These are phyloP conservation scores for Alternaria sp. DNA, from an alignment of 2,329 filamentous ascomycete species.

Conservation along the genomic window DNA sequence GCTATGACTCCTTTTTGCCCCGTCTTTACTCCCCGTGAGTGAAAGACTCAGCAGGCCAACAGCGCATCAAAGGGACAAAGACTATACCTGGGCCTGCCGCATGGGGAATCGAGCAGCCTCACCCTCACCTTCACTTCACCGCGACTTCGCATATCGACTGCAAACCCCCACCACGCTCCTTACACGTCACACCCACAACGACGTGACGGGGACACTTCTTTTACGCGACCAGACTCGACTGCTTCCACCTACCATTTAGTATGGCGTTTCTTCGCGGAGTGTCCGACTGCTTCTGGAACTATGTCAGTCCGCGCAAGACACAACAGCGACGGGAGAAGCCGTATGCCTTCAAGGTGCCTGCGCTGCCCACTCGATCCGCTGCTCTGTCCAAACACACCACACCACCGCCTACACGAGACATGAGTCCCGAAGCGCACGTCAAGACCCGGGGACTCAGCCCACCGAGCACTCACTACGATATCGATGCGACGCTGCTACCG, in stretches of 20 bases:
- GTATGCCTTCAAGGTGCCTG: slow-evolving; percentile 49
- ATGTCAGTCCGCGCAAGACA: slow-evolving; percentile 52
- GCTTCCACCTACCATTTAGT: background rate
- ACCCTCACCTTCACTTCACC: slow-evolving; percentile 29
- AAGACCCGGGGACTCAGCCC: slow-evolving; percentile 31
- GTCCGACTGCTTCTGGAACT: slow-evolving; percentile 50
- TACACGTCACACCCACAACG: background rate
- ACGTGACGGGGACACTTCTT: background rate
- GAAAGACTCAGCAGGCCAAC: slow-evolving; percentile 4
- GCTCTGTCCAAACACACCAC: background rate
- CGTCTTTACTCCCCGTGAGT: slow-evolving; percentile 17
- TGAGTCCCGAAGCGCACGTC: slow-evolving; percentile 43
- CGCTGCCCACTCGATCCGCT: slow-evolving; percentile 20
- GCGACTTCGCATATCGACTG: slow-evolving; percentile 4
- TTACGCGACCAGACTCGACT: background rate
- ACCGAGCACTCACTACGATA: slow-evolving; percentile 26
- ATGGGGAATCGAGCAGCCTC: slow-evolving; percentile 13
- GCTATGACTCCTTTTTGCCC: slow-evolving; percentile 22
- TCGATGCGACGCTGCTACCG: slow-evolving; percentile 33
- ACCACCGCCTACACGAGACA: slow-evolving; percentile 23
- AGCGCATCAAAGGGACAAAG: slow-evolving; percentile 18
- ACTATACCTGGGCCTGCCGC: slow-evolving; percentile 8
- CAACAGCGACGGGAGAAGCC: slow-evolving; percentile 44
- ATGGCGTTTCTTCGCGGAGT: slow-evolving; percentile 45
- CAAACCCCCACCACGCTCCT: background rate